A percentile compares a stretch with the other conserved stretches of the same genome.
phyloP scores from a whole-genome alignment of 2,329 filamentous ascomycete genomes.

The Aspergillus puulaauensis region DNA sequence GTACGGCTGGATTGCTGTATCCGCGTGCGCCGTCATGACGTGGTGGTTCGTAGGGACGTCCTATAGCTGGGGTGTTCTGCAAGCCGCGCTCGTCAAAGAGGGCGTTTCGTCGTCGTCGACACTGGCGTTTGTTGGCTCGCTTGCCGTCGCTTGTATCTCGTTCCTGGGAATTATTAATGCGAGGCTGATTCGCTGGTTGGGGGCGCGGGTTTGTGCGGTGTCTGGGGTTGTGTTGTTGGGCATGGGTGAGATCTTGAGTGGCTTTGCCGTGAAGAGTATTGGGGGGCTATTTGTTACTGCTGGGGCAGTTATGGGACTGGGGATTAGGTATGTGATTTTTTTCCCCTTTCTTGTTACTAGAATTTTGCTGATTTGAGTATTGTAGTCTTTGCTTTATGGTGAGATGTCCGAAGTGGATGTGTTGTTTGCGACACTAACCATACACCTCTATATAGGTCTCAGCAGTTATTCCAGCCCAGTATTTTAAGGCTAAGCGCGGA shows the following conservation, averaged over 20 bases:
- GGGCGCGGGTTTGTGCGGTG: conserved; percentile 47
- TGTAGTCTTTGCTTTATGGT: conserved; percentile 45
- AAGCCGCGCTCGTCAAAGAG: conserved; percentile 55
- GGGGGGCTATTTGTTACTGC: conserved; percentile 50
- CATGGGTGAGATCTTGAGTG: conserved; percentile 48
- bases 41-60: conserved; percentile 59
- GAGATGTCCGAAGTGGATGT: background rate
- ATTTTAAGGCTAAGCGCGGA: conserved; percentile 55
- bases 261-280: conserved; percentile 48
- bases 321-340: conserved; percentile 33
- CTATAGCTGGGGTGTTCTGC: conserved; percentile 62
- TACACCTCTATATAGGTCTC: conserved; percentile 20
- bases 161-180: conserved; percentile 55
- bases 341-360: background rate
- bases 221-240: conserved; percentile 55
- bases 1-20: conserved; percentile 46
- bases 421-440: background rate
- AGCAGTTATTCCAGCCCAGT: conserved; percentile 54
- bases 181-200: conserved; percentile 51
- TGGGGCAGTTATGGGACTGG: conserved; percentile 51
- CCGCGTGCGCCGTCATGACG: conserved; percentile 50
- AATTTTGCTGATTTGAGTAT: background rate
- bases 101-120: conserved; percentile 51
- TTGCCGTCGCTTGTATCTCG: conserved; percentile 52
- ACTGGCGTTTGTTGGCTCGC: conserved; percentile 59